Evolutionary conservation across 768 basidiomycete species (phyloP).

Genomic region (Lentinula sp.): DNA sequence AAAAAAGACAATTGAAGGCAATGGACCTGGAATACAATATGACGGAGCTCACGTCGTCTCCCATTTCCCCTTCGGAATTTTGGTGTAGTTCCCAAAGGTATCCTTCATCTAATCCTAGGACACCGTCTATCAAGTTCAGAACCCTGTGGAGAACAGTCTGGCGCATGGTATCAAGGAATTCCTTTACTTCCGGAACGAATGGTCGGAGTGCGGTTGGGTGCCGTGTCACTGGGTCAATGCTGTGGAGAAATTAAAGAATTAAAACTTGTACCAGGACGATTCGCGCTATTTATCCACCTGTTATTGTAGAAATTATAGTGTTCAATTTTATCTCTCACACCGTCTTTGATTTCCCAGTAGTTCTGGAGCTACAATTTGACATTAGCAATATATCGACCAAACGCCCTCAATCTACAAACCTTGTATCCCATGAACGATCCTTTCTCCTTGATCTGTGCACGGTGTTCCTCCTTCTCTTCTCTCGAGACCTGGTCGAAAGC

Average conservation of each 20-base stretch:
- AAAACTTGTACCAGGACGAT: no score
- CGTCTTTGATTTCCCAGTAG: conserved; percentile 29
- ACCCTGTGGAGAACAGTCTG: conserved; percentile 24
- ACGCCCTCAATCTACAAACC: conserved; percentile 8
- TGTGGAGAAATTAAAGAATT: conserved; percentile 1
- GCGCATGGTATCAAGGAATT: conserved; percentile 22
- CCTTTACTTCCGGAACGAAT: conserved; percentile 23
- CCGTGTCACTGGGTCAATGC: conserved; percentile 22
- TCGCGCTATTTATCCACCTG: conserved; percentile 7
- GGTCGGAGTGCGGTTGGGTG: conserved; percentile 25
- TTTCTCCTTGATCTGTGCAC: conserved; percentile 25
- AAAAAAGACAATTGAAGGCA: not conserved
- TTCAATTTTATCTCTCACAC: conserved; percentile 26
- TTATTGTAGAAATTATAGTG: conserved; percentile 28
- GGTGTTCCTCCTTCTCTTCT: conserved; percentile 24
- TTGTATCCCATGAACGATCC: conserved; percentile 31
- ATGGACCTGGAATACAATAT: not conserved
- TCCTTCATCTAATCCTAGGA: conserved; percentile 25
- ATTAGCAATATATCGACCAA: not conserved
- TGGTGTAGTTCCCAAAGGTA: conserved; percentile 25
- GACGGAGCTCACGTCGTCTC: conserved; percentile 20
- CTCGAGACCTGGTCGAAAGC: conserved; percentile 23
- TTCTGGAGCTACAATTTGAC: conserved; percentile 20
- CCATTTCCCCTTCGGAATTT: conserved; percentile 17
- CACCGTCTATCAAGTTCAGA: conserved; percentile 21